Evolutionary conservation across 192 early-diverging fungal species (phyloP), one percentile per base, ranked within the genome.

Genomic region (Rhizoclosmatium sp.): DNA sequence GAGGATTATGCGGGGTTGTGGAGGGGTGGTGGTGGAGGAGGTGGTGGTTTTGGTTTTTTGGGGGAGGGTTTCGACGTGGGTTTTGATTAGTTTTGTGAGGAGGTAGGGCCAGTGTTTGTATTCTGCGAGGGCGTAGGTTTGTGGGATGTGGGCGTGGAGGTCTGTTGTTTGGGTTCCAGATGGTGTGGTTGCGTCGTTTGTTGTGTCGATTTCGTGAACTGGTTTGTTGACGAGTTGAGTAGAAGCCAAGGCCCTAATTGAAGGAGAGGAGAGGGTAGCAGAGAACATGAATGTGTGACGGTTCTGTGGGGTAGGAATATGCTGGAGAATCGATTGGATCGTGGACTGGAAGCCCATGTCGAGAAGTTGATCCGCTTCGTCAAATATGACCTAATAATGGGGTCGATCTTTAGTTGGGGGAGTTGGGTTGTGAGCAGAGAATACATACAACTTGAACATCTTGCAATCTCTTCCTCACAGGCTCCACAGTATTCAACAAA

Each of bases 331-430:
- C 7, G 16, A 9, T 64, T 75, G 72, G 47, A 75, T 75, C 4
- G 72, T 75, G 19, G 59, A 62, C 62, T 75, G 72, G 59, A 75
- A 75, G 2, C 72, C 72, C 77, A 78, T 78, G 59, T 99, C 95
- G 69, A 99, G 84, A 69, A 99, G 86, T 81, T 94, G 90, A 82
- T 99, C 98, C 10, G 95, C 95, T 86, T 99, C 98, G 83, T 99
- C 98, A 74, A 98, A 86, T 58, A 99, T 90, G 65, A 98, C 86
- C 67, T 80, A 31, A 31, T 31, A 31, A 31, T 31, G 31, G 31
- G 31, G 31, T 31, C 31, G 31, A 31, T 31, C 31, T 31, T 58
- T n/a, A 16, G 10, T 58, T n/a, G n/a, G n/a, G n/a, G 54, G n/a
- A n/a, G 54, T 58, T 10, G 1, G n/a, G 10, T 0, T 58, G 0